Base-by-base conservation (phyloP, 208 protist species). In the Trypanosoma vivax region DNA sequence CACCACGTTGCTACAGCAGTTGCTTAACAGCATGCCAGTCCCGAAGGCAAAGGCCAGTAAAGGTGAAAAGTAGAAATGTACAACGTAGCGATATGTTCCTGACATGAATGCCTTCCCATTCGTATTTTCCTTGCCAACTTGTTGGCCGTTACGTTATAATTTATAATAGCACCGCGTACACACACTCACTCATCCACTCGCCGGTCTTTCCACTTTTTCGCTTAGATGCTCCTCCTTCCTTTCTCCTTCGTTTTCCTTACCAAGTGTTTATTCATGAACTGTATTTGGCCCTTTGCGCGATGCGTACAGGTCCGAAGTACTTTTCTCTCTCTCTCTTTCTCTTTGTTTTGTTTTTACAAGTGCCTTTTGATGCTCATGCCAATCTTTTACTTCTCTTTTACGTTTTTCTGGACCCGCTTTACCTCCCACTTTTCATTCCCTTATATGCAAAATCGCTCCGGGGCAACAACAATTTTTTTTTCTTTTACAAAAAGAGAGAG, bases 21-120 rank as follows among this genome's bases (percentile, higher is more conserved):
- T 93, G 35, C 62, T 92, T 54, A 53, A 48, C 18, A 77, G 71
- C 30, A 89, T 88, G 76, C 65, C 76, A 19, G 28, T 76, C 9
- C 76, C 85, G 16, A 84, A 85, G 65, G 40, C 48, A 56, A 74
- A 72, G 24, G 64, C 49, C 6, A 23, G 14, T 1, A 50, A 43
- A 10, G 25, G 14, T 7, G 6, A 28, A 19, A 60, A 49, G 0
- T 60, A 69, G 28, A 16, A 25, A 41, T n/a, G 48, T 33, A 10
- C n/a, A n/a, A n/a, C n/a, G n/a, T n/a, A n/a, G n/a, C n/a, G n/a
- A n/a, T n/a, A n/a, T n/a, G 33, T n/a, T 37, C 33, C 7, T 13
- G 7, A 37, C 13, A 37, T 7, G 13, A 13, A 7, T 13, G 33
- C 33, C 13, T 7, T 13, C 13, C 13, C 13, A 7, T 37, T 37